phyloP scores from a whole-genome alignment of 2,329 filamentous ascomycete species.

The Moelleriella libera region DNA sequence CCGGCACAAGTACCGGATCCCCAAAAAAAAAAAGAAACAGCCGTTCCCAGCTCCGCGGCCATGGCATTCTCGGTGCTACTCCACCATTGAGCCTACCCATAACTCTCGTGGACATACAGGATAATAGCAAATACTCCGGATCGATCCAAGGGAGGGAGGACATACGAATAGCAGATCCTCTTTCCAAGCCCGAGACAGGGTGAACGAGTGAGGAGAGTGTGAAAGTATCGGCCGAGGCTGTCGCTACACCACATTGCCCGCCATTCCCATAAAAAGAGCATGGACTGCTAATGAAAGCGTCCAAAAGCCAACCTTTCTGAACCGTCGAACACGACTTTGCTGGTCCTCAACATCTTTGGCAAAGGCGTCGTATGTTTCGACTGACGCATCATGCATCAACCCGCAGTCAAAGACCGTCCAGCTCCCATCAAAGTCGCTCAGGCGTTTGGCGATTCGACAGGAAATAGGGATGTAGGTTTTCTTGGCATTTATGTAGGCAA shows the following conservation, averaged over 20 bases:
- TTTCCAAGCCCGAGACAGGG: background rate
- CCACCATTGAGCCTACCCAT: too few species aligned
- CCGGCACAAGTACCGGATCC: too few species aligned
- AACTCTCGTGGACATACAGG: too few species aligned
- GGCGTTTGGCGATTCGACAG: conserved; percentile 84
- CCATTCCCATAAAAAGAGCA: conserved; percentile 88
- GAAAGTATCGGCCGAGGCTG: background rate
- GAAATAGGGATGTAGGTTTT: conserved; percentile 91
- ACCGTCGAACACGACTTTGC: conserved; percentile 67
- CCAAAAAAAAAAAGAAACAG: too few species aligned
- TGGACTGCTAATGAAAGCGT: conserved; percentile 85
- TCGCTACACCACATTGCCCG: conserved; percentile 53
- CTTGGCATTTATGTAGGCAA: conserved; percentile 94
- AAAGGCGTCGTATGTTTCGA: conserved; percentile 91
- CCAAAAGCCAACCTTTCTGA: conserved; percentile 96
- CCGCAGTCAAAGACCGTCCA: conserved; percentile 94
- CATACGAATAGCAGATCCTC: too few species aligned
- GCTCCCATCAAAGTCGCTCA: conserved; percentile 81
- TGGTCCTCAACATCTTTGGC: conserved; percentile 82
- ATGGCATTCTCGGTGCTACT: too few species aligned
- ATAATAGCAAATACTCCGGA: too few species aligned
- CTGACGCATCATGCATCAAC: conserved; percentile 83
- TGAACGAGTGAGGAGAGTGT: background rate
- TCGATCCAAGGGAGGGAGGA: too few species aligned
- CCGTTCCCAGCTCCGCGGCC: too few species aligned